Conservation (phyloP, 164 flowering plant species). For the Stephania yunnanensis region DNA sequence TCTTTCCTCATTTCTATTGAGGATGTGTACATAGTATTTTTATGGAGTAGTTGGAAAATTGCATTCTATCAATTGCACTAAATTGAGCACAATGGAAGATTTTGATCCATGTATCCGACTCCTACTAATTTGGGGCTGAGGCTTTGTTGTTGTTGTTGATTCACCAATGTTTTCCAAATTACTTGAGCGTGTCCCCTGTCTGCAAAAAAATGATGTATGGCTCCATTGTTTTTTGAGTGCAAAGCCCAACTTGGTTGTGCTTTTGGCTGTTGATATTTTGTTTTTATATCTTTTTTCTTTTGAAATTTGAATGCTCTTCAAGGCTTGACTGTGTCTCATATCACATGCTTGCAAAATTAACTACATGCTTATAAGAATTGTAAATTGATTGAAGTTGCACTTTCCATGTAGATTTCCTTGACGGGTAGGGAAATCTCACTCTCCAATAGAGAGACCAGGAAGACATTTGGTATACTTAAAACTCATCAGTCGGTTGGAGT, state of each 20-base stretch:
- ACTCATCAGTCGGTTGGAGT: background rate
- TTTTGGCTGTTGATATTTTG: background rate
- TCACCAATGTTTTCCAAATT: too few species aligned
- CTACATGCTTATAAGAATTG: background rate
- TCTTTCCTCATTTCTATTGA: too few species aligned
- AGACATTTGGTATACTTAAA: background rate
- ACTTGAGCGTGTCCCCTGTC: too few species aligned
- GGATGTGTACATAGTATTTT: too few species aligned
- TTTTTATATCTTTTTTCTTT: background rate
- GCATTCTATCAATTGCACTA: too few species aligned
- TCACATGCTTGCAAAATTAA: background rate
- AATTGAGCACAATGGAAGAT: too few species aligned
- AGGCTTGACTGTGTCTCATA: background rate
- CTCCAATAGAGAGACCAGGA: slow-evolving; percentile 2
- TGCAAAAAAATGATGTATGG: too few species aligned
- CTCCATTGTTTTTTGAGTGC: too few species aligned
- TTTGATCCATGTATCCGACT: too few species aligned
- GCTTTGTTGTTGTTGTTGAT: too few species aligned
- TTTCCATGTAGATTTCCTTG: slow-evolving; percentile 7
- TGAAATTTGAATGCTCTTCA: background rate
- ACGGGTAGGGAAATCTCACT: background rate
- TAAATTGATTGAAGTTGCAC: background rate
- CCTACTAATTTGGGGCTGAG: too few species aligned
- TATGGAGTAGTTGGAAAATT: too few species aligned
- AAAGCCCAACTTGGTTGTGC: background rate